phyloP scores from a whole-genome alignment of 2,329 filamentous ascomycete species.

The Penicillium hesseltinei region DNA sequence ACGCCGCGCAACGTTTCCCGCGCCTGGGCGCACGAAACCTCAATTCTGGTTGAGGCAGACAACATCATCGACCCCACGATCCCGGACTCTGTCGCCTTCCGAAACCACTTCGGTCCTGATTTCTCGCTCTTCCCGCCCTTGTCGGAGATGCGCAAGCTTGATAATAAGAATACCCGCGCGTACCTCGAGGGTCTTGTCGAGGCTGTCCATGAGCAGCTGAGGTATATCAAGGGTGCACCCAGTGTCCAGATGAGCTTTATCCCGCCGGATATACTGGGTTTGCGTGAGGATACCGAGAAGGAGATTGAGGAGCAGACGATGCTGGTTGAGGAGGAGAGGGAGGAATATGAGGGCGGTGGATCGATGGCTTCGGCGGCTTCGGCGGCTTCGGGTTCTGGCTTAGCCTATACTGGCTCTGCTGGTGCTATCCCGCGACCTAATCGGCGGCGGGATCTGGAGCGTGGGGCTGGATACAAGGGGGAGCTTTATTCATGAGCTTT shows the following conservation, averaged over 20 bases:
- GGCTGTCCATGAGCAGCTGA: conserved; percentile 78
- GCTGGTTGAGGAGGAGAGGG: conserved; percentile 38
- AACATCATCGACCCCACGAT: conserved; percentile 70
- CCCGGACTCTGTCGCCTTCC: conserved; percentile 77
- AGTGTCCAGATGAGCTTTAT: conserved; percentile 82
- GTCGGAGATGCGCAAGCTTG: conserved; percentile 64
- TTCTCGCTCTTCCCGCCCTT: conserved; percentile 85
- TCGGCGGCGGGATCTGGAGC: conserved; percentile 38
- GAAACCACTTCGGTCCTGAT: conserved; percentile 83
- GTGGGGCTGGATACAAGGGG: conserved; percentile 33
- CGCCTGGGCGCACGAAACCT: conserved; percentile 95
- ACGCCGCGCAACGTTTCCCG: conserved; percentile 94
- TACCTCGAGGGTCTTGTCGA: conserved; percentile 73
- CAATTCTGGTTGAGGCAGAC: conserved; percentile 75
- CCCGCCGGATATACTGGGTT: conserved; percentile 68
- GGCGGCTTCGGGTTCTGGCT: conserved; percentile 8
- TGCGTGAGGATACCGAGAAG: conserved; percentile 50
- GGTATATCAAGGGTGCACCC: conserved; percentile 79
- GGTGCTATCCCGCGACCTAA: conserved; percentile 21
- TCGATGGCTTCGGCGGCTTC: conserved; percentile 13
- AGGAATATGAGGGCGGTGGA: conserved; percentile 39
- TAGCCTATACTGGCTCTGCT: conserved; percentile 18
- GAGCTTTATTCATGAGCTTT: conserved; percentile 36
- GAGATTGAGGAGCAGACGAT: conserved; percentile 47
- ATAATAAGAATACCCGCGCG: conserved; percentile 77